Evolutionary conservation across 1,284 basidiomycete genomes (phyloP), one percentile per base, ranked within the genome.

Genomic region (Irpex sp.): DNA sequence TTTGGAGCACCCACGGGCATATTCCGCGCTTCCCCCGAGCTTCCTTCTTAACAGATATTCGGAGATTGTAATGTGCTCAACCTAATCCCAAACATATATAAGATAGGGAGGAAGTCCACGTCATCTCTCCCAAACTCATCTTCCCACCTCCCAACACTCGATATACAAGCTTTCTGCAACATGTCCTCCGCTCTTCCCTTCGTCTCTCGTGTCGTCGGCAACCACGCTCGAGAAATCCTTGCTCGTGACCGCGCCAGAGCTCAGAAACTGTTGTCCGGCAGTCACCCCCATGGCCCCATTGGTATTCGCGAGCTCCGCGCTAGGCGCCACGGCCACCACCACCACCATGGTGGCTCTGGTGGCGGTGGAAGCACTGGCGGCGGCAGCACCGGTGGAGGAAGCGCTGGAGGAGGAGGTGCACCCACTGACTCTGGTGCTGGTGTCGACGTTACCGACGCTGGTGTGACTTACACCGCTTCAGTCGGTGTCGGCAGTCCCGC

Each of bases 401-500:
- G 63, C 17, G 39, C 62, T n/a, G 61, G 61, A 21, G 61, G 63
- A 5, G 59, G 43, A 13, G 35, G 47, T 15, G 57, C 11, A 13
- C 49, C 61, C 17, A 57, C 65, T 19, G 59, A 65, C 5, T 37
- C 66, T 39, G 67, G 66, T 54, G 68, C 75, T 36, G 78, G 77
- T 53, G 79, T 87, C 60, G 79, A 84, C 58, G 84, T 83, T 26
- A 85, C 80, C 35, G 81, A 87, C 70, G 75, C 83, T 55, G 82
- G 83, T 59, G 80, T 83, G 46, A 77, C 76, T 43, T 88, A 89
- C 72, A 76, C 81, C 56, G 81, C 83, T 1, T 71, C 75, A 2
- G 78, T 88, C 58, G 83, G 82, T 47, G 82, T 89, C 53, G 88
- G 88, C 47, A 80, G 67, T 65, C 87, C 87, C 4, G 72, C 86